phyloP scores from a whole-genome alignment of 805 yeast species.

The Kodamaea restingae region DNA sequence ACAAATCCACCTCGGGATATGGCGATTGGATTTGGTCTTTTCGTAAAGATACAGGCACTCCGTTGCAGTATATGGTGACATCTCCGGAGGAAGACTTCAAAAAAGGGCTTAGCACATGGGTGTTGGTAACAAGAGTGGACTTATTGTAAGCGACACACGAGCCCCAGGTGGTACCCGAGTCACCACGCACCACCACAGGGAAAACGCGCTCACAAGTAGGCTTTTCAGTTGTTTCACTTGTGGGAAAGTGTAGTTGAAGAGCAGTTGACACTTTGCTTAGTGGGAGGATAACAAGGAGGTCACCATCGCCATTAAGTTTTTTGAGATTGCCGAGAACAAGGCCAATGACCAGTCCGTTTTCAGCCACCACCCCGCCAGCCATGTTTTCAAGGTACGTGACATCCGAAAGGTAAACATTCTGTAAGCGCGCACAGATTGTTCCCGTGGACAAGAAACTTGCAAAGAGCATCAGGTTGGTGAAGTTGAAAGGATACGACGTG shows the following conservation, averaged over 20 bases:
- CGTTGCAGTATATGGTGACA: neutral
- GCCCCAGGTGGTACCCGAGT: slow-evolving; percentile 35
- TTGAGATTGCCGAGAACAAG: slow-evolving; percentile 36
- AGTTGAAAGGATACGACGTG: slow-evolving; percentile 23
- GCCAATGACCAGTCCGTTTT: slow-evolving; percentile 25
- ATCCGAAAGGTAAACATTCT: slow-evolving; percentile 35
- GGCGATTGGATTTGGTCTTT: slow-evolving; percentile 27
- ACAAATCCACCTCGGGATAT: slow-evolving; percentile 30
- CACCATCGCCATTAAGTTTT: slow-evolving; percentile 45
- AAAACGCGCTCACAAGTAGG: neutral
- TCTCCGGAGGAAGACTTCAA: slow-evolving; percentile 1
- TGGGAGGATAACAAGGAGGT: slow-evolving; percentile 30
- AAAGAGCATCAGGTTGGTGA: slow-evolving; percentile 30
- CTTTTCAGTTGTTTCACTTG: neutral
- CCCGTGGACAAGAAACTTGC: slow-evolving; percentile 22
- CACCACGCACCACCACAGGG: slow-evolving; percentile 8
- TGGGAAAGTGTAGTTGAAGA: neutral
- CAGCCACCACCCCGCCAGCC: slow-evolving; percentile 36
- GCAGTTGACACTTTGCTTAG: slow-evolving; percentile 20
- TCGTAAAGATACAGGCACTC: slow-evolving; percentile 1
- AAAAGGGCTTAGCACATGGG: slow-evolving; percentile 34
- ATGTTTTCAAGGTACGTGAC: slow-evolving; percentile 43
- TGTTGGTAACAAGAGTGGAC: slow-evolving; percentile 35
- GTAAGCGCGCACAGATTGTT: slow-evolving; percentile 11
- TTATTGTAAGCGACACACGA: slow-evolving; percentile 34